A percentile compares a stretch with the other conserved stretches of the same genome.
phyloP scores from a whole-genome alignment of 495 filamentous ascomycete genomes.

The Elasticomyces elasticus region DNA sequence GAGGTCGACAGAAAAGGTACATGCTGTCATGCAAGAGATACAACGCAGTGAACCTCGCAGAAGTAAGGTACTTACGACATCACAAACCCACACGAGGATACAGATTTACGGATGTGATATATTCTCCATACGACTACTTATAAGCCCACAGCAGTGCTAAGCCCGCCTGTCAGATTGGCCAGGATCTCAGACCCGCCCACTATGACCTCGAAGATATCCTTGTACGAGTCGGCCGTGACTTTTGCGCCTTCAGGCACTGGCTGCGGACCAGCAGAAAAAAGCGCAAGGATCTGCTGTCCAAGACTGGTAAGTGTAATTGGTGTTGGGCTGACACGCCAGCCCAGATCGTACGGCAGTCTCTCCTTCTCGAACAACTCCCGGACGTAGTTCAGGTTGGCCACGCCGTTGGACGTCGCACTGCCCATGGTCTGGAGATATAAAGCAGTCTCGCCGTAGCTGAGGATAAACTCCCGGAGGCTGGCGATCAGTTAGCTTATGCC shows the following conservation, averaged over 20 bases:
- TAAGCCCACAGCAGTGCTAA: not conserved
- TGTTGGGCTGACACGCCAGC: slow-evolving; percentile 18
- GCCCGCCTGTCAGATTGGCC: not conserved
- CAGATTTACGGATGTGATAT: too few species aligned
- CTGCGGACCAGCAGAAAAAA: not conserved
- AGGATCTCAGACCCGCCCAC: not conserved
- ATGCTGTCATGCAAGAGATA: too few species aligned
- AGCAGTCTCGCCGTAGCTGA: slow-evolving; percentile 22
- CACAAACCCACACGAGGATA: too few species aligned
- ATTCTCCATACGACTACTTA: too few species aligned
- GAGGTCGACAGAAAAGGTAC: too few species aligned
- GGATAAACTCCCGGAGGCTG: slow-evolving; percentile 12
- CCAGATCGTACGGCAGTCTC: slow-evolving; percentile 22
- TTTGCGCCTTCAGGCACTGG: not conserved
- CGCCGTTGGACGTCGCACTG: slow-evolving; percentile 11
- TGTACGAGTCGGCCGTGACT: not conserved
- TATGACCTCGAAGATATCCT: slow-evolving; percentile 2
- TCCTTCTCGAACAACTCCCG: slow-evolving; percentile 25
- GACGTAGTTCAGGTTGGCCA: slow-evolving; percentile 17
- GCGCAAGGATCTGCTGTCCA: slow-evolving; percentile 2
- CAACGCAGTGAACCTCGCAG: too few species aligned
- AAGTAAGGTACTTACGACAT: too few species aligned
- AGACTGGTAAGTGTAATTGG: slow-evolving; percentile 6
- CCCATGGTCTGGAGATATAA: slow-evolving; percentile 20
- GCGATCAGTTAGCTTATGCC: too few species aligned